Conservation (phyloP, 106 monocot genomes). For the Cymbidium sinense region DNA sequence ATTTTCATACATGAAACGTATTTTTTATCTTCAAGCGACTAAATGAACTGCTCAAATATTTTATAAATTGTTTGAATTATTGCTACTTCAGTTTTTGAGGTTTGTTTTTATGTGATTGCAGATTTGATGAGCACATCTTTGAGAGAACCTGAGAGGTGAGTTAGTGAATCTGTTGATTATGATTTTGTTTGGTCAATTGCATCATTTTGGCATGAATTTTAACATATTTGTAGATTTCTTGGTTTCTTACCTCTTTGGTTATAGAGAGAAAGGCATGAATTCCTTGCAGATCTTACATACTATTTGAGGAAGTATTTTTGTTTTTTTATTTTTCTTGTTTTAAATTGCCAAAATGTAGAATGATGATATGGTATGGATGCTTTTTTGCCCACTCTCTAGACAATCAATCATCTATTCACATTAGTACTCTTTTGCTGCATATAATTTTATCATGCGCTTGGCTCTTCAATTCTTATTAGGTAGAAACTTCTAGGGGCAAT, state of each 20-base stretch:
- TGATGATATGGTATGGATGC: not conserved
- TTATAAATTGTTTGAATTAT: not conserved
- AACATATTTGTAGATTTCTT: not conserved
- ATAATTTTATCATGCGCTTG: not conserved
- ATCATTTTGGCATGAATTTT: no score
- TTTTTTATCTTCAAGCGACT: not conserved
- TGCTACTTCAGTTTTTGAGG: not conserved
- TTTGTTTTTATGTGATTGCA: conserved; percentile 21
- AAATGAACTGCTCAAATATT: not conserved
- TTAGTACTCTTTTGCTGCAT: not conserved
- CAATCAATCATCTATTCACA: not conserved
- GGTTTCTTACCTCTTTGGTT: not conserved
- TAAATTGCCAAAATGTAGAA: not conserved
- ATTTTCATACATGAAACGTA: not conserved
- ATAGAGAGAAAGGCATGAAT: not conserved
- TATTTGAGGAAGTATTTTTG: not conserved
- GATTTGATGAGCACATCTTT: conserved; percentile 39
- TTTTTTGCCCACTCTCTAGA: not conserved
- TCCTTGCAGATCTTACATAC: not conserved
- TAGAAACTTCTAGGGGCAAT: not conserved
- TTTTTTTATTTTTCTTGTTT: not conserved
- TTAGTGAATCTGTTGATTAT: not conserved
- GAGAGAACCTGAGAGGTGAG: conserved; percentile 50
- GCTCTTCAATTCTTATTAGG: not conserved
- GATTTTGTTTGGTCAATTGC: no score